Conservation (phyloP, 2,329 filamentous ascomycete genomes). For the Colletotrichum lupini region DNA sequence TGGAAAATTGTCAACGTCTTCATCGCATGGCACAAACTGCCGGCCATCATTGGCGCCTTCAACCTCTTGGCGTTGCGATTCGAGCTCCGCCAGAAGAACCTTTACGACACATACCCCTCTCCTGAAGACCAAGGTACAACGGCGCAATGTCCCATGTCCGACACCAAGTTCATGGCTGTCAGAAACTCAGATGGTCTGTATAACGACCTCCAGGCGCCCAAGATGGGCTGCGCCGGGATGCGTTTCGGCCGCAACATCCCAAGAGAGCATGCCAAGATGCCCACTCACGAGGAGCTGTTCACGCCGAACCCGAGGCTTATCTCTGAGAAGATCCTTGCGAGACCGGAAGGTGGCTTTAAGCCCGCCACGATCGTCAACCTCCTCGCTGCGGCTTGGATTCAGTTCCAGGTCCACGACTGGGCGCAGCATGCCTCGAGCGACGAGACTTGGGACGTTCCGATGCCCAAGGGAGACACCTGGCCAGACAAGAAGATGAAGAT, state of each 20-base stretch:
- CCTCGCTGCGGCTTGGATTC: slow-evolving; percentile 60
- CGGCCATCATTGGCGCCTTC: slow-evolving; percentile 50
- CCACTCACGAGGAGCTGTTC: slow-evolving; percentile 53
- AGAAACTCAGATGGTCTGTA: slow-evolving; percentile 50
- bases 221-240: slow-evolving; percentile 57
- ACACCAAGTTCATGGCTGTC: background rate
- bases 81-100: slow-evolving; percentile 55
- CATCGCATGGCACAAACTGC: slow-evolving; percentile 55
- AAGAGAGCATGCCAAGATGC: slow-evolving; percentile 47
- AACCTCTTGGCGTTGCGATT: slow-evolving; percentile 49
- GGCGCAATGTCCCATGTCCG: background rate
- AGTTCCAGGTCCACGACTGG: slow-evolving; percentile 59
- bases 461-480: slow-evolving; percentile 46
- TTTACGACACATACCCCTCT: slow-evolving; percentile 55
- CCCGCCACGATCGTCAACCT: slow-evolving; percentile 57
- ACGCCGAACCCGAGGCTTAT: slow-evolving; percentile 53
- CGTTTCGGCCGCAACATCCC: slow-evolving; percentile 58
- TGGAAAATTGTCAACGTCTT: slow-evolving; percentile 46
- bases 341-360: slow-evolving; percentile 50
- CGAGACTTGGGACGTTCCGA: background rate
- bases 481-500: slow-evolving; percentile 47
- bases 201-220: slow-evolving; percentile 52
- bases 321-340: slow-evolving; percentile 53
- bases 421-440: slow-evolving; percentile 42
- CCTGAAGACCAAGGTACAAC: slow-evolving; percentile 42